These are phyloP conservation scores for Arthrobotrys entomopaga DNA, from an alignment of 2,329 filamentous ascomycete genomes.

Conservation along the genomic window DNA sequence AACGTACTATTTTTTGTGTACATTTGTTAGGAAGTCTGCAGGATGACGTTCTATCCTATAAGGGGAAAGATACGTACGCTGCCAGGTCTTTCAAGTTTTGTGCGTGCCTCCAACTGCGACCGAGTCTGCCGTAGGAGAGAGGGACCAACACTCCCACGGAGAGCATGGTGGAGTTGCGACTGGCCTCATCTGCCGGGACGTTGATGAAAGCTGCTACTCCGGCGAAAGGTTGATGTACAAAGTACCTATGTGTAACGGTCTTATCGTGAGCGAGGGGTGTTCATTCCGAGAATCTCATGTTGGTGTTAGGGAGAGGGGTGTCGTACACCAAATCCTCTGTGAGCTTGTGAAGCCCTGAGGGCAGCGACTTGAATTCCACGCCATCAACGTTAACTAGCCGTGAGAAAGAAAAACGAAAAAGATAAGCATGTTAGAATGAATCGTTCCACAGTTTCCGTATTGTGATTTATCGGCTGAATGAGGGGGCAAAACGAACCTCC, in stretches of 20 bases:
- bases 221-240: slow-evolving; percentile 81
- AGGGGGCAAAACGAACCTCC: slow-evolving; percentile 67
- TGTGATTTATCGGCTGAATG: background rate
- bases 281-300: slow-evolving; percentile 6
- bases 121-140: slow-evolving; percentile 83
- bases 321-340: slow-evolving; percentile 77
- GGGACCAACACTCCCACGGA: slow-evolving; percentile 90
- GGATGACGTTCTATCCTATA: background rate
- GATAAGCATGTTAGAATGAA: background rate
- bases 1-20: slow-evolving; percentile 65
- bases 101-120: slow-evolving; percentile 89
- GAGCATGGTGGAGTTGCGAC: slow-evolving; percentile 90
- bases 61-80: slow-evolving; percentile 64
- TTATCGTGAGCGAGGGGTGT: background rate
- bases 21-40: background rate
- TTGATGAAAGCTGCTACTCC: slow-evolving; percentile 94
- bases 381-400: slow-evolving; percentile 71
- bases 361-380: slow-evolving; percentile 94
- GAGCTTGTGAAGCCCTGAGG: slow-evolving; percentile 90
- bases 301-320: background rate
- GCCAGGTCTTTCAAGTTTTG: slow-evolving; percentile 79
- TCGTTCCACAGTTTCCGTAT: background rate
- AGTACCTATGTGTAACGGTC: slow-evolving; percentile 69
- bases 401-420: slow-evolving; percentile 14
- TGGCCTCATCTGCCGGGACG: slow-evolving; percentile 77